Evolutionary conservation across 2,329 filamentous ascomycete species (phyloP), one percentile per base, ranked within the genome.

Genomic region (Emydomyces testavorans): DNA sequence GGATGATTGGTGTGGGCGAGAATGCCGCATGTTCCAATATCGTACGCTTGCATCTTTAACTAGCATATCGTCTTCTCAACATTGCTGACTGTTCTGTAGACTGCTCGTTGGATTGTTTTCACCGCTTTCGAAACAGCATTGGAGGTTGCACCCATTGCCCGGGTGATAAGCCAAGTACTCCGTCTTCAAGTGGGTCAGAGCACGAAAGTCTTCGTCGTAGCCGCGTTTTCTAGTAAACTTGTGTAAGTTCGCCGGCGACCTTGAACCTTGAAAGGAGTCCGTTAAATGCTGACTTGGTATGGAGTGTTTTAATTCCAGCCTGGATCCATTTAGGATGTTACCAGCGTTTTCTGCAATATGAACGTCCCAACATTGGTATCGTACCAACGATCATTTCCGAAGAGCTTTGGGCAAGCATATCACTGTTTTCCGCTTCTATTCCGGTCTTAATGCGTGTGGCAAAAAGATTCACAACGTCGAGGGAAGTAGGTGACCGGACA

Each of bases 41-140:
- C 6, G 44, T 46, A 46, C 13, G 44, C 13, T 34, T 26, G 16
- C 1, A 4, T 36, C 23, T 16, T 24, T 10, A 2, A 7, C 26
- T 23, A 6, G 20, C 20, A 20, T 5, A 3, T 8, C 20, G 20
- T 32, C 8, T 18, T 18, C 4, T 20, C 24, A 4, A 18, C 20
- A 26, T 37, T 23, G 24, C 16, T 31, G 15, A 21, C 15, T 15
- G 4, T 21, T 31, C n/a, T 16, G 6, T 23, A 46, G 44, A 39
- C 23, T n/a, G 7, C 16, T 10, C 44, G 44, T n/a, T 46, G 44
- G 44, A 39, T 46, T 13, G n/a, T 38, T 29, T 46, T 46, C 44
- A 46, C 35, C 3, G 26, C 26, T 6, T 38, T 46, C 20, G 44
- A 46, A 21, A 46, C 44, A 5, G 16, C 31, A 8, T 15, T 46